Conservation (phyloP, 352 stramenopile genomes). For the Globisporangium carolinianum region DNA sequence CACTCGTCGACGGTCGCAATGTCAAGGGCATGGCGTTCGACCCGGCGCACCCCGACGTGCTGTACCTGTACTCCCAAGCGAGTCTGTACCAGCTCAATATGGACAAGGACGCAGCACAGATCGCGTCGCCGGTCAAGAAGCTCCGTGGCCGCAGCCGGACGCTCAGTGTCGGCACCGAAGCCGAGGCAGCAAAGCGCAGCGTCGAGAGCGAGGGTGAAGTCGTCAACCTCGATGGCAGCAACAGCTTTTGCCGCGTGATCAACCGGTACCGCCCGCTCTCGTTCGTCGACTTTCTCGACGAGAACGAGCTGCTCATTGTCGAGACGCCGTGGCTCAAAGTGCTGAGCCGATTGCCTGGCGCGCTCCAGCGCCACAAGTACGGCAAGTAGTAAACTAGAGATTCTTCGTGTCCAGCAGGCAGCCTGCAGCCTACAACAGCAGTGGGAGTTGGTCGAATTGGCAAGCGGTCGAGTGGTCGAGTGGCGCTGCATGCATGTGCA, state of each 20-base stretch:
- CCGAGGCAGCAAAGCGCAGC: conserved; percentile 32
- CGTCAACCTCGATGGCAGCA: conserved; percentile 37
- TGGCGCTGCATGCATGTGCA: too few relatives aligned
- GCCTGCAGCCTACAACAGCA: too few relatives aligned
- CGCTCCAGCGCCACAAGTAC: conserved; percentile 84
- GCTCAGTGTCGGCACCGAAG: conserved; percentile 56
- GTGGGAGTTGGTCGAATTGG: too few relatives aligned
- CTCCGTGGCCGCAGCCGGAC: conserved; percentile 27
- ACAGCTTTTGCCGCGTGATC: conserved; percentile 69
- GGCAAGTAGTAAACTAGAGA: conserved; percentile 65
- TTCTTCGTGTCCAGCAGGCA: conserved; percentile 3
- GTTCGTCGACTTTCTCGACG: conserved; percentile 75
- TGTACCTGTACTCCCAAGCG: conserved; percentile 77
- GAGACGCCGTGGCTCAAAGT: conserved; percentile 86
- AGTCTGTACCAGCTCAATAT: conserved; percentile 85
- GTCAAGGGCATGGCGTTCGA: conserved; percentile 81
- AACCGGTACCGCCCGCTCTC: conserved; percentile 81
- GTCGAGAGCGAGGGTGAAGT: conserved; percentile 51
- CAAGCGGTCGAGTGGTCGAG: too few relatives aligned
- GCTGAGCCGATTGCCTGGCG: conserved; percentile 67
- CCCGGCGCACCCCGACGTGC: conserved; percentile 57
- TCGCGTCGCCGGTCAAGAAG: conserved; percentile 30
- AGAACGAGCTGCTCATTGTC: conserved; percentile 72
- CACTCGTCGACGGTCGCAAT: conserved; percentile 61
- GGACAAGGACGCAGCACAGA: conserved; percentile 25